A percentile compares a stretch with the other conserved stretches of the same genome.
Conservation (phyloP, 176 grass and related monocot genomes). For the Puya raimondii region DNA sequence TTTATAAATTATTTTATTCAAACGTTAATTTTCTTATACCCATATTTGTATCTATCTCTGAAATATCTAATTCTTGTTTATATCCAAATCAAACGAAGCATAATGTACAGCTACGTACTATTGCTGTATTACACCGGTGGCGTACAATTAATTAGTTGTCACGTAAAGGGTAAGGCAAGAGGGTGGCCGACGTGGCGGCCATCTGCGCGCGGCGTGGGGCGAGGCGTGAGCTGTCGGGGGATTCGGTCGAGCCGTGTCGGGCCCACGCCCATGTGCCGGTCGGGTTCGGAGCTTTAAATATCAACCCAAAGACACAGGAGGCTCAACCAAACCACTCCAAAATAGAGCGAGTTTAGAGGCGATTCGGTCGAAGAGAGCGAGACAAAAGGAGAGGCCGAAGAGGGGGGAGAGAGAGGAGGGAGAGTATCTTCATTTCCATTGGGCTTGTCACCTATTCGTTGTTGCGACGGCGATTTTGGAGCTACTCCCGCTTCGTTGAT, state of each 20-base stretch:
- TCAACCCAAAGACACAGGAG: neutral
- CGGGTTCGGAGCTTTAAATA: neutral
- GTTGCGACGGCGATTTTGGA: neutral
- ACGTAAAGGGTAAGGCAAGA: neutral
- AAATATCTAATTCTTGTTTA: no score
- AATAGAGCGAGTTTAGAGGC: no score
- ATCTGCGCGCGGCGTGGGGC: neutral
- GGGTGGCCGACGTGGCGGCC: neutral
- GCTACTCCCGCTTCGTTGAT: neutral
- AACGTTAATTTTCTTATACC: no score
- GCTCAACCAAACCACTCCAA: neutral
- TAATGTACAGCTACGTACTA: no score
- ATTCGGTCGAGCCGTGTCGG: neutral
- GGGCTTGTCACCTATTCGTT: neutral
- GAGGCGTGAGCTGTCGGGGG: neutral
- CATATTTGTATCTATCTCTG: no score
- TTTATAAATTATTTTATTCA: no score
- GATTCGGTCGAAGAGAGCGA: no score
- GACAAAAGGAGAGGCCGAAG: neutral
- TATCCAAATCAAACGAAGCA: no score
- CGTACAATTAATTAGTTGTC: no score
- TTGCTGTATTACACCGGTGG: no score
- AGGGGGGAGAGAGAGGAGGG: neutral
- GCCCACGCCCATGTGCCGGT: neutral
- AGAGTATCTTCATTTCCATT: neutral